A percentile compares a stretch with the other conserved stretches of the same genome.
Conservation (phyloP, 306 rosid genomes). For the Castanea crenata region DNA sequence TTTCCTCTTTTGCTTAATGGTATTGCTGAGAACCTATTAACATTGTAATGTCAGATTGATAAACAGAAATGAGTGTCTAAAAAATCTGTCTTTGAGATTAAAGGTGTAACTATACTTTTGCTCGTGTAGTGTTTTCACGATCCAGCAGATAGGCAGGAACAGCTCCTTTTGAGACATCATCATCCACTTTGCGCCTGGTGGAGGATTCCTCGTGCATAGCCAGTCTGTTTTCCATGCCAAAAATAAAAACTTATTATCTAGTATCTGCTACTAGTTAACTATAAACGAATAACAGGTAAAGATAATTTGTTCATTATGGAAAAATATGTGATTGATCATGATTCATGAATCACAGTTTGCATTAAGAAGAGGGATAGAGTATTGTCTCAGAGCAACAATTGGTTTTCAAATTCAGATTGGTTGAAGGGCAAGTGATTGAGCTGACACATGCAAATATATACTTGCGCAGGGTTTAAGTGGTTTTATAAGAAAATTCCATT, state of each 20-base stretch:
- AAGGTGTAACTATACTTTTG: conserved; percentile 46
- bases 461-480: background rate
- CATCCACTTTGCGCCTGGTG: conserved; percentile 75
- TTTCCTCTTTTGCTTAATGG: conserved; percentile 90
- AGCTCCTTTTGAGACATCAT: conserved; percentile 80
- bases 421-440: background rate
- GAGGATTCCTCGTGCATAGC: conserved; percentile 88
- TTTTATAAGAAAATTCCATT: background rate
- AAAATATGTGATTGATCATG: background rate
- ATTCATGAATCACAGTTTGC: background rate
- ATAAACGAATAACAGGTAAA: background rate
- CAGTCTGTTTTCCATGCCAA: conserved; percentile 43
- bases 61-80: background rate
- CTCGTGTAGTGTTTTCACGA: conserved; percentile 81
- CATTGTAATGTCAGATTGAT: conserved; percentile 10
- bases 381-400: background rate
- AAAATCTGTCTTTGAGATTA: background rate
- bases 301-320: background rate
- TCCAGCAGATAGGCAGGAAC: conserved; percentile 81
- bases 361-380: background rate
- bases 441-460: background rate
- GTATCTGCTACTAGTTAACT: background rate
- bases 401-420: background rate
- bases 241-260: background rate
- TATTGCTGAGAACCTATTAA: conserved; percentile 80